Evolutionary conservation across 768 basidiomycete genomes (phyloP), one percentile per base, ranked within the genome.

Genomic region (Russula sp.): DNA sequence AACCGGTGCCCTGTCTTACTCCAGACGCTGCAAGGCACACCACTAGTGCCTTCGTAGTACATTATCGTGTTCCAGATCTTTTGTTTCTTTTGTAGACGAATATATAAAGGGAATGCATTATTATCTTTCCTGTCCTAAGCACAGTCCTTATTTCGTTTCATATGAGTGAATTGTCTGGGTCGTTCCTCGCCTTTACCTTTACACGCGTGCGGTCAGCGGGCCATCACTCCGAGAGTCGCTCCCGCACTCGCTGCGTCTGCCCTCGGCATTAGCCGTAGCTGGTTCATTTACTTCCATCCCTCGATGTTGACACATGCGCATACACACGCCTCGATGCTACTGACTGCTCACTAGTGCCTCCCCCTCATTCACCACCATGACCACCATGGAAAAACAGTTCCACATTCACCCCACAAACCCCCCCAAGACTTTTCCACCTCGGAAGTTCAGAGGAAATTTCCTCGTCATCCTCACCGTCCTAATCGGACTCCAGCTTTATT

Each of bases 41-140:
- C n/a, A 46, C 44, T n/a, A 46, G 20, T 36, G 34, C 44, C 50
- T 18, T 55, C 48, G 28, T 63, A 56, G 26, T 51, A 63, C 54
- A 40, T 24, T 59, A 40, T 54, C 57, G 53, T 55, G 30, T 30
- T 16, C 49, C 30, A 40, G 53, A 30, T 65, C 64, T 65, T 61
- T 65, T 65, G 59, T 65, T 61, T 42, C 46, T 65, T 65, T 61
- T 65, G 54, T 65, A 28, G 16, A 36, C 38, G 26, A 34, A 63
- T 64, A 36, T 36, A 36, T 36, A 36, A 13, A 36, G 30, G 1
- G n/a, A 30, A n/a, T 24, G 26, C 26, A 18, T 57, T 51, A 30
- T 50, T 51, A 22, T 63, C 26, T 22, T n/a, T 5, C 36, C 36
- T 30, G 36, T 13, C 36, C 36, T 36, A 8, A 13, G 5, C 13